Percentiles rank a stretch among this genome's conserved stretches.
phyloP scores from a whole-genome alignment of 2,329 filamentous ascomycete species.

The Monosporascus sp. region DNA sequence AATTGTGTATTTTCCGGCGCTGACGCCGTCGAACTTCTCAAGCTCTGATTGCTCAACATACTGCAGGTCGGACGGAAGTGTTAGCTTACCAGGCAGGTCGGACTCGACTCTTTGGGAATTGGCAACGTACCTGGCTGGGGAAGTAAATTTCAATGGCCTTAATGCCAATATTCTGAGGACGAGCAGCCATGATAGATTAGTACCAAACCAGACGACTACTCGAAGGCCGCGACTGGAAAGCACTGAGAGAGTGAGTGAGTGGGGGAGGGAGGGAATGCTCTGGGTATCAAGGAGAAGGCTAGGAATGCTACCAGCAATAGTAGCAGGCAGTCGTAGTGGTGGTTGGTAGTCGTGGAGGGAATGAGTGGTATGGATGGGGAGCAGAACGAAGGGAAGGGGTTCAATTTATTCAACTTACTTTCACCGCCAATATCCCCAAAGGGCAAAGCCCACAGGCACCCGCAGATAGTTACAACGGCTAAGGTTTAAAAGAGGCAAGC shows the following conservation, averaged over 20 bases:
- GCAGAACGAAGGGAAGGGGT: not conserved
- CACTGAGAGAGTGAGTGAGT: not conserved
- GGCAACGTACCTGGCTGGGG: constrained; percentile 67
- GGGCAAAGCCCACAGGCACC: not conserved
- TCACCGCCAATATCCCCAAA: not conserved
- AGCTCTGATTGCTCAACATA: constrained; percentile 81
- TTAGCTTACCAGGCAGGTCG: constrained; percentile 17
- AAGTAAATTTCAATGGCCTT: constrained; percentile 92
- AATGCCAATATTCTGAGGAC: constrained; percentile 84
- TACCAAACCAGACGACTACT: not conserved
- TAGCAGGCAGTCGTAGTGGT: not conserved
- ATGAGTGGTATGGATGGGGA: not conserved
- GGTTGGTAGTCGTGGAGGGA: not conserved
- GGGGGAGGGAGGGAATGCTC: no score
- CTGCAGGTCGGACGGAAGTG: constrained; percentile 36
- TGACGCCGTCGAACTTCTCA: constrained; percentile 82
- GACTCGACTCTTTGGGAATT: constrained; percentile 3
- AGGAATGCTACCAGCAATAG: not conserved
- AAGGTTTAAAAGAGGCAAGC: no score
- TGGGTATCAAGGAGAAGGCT: not conserved
- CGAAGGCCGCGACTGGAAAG: constrained; percentile 2
- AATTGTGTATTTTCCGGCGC: constrained; percentile 82
- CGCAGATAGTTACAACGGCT: not conserved
- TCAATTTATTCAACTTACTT: not conserved
- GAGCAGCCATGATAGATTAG: constrained; percentile 56